phyloP scores from a whole-genome alignment of 345 rosid species.

The Heritiera littoralis region DNA sequence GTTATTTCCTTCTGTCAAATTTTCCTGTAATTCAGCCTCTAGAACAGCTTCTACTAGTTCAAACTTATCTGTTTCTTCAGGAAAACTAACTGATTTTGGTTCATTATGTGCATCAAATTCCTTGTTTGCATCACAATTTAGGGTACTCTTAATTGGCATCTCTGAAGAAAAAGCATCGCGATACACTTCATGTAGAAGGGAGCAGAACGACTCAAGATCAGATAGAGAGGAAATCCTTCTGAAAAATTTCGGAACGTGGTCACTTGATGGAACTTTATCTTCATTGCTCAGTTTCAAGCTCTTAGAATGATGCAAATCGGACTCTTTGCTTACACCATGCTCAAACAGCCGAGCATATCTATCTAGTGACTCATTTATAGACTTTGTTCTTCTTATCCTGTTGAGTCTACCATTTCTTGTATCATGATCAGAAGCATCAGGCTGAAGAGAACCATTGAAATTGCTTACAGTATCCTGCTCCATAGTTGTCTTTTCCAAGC shows the following conservation, averaged over 20 bases:
- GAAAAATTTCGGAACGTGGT: conserved; percentile 42
- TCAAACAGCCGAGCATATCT: conserved; percentile 59
- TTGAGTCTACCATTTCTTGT: conserved; percentile 15
- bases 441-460: conserved; percentile 18
- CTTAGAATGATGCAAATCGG: conserved; percentile 47
- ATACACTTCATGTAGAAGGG: conserved; percentile 49
- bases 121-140: background rate
- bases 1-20: conserved; percentile 18
- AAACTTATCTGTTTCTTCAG: conserved; percentile 24
- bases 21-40: conserved; percentile 27
- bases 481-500: background rate
- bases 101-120: conserved; percentile 6
- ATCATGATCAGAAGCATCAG: conserved; percentile 26
- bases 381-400: conserved; percentile 41
- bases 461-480: conserved; percentile 26
- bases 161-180: conserved; percentile 28
- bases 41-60: conserved; percentile 30
- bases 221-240: conserved; percentile 78
- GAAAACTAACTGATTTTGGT: conserved; percentile 20
- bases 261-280: conserved; percentile 35
- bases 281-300: conserved; percentile 63
- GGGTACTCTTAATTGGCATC: conserved; percentile 23
- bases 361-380: conserved; percentile 53
- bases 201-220: conserved; percentile 62
- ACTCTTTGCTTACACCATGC: conserved; percentile 38